Conservation (phyloP, 495 filamentous ascomycete species). For the Penicillium cinerascens region DNA sequence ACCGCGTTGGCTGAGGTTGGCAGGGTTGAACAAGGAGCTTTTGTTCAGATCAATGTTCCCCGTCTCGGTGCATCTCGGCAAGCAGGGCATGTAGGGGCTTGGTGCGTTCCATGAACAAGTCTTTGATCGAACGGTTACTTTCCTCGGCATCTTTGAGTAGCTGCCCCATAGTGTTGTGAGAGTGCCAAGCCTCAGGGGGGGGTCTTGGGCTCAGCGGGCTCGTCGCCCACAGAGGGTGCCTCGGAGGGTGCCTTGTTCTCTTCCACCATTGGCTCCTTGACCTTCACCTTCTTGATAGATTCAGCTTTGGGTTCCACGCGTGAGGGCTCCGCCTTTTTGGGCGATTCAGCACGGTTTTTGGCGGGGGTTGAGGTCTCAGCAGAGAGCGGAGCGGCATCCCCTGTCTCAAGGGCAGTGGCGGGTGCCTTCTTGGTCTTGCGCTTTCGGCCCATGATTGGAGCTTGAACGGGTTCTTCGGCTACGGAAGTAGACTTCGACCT, state of each 20-base stretch:
- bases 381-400: constrained; percentile 33
- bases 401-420: constrained; percentile 28
- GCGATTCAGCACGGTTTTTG: no score
- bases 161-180: constrained; percentile 43
- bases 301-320: constrained; percentile 23
- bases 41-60: constrained; percentile 45
- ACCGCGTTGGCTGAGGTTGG: constrained; percentile 46
- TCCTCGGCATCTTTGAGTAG: constrained; percentile 39
- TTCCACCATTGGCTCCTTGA: constrained; percentile 36
- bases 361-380: no score
- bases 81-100: constrained; percentile 43
- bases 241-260: constrained; percentile 24
- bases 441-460: constrained; percentile 80
- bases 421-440: constrained; percentile 84
- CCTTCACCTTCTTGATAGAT: constrained; percentile 32
- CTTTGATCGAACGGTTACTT: constrained; percentile 33
- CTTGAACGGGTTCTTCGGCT: constrained; percentile 63
- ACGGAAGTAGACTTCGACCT: constrained; percentile 51
- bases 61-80: constrained; percentile 47
- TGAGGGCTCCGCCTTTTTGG: constrained; percentile 31
- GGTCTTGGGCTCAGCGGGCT: constrained; percentile 28
- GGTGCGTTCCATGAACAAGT: constrained; percentile 40
- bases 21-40: constrained; percentile 54
- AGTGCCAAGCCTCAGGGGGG: constrained; percentile 33
- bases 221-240: constrained; percentile 36